Conservation (phyloP, 352 stramenopile species). For the Phytophthora pseudosyringae region DNA sequence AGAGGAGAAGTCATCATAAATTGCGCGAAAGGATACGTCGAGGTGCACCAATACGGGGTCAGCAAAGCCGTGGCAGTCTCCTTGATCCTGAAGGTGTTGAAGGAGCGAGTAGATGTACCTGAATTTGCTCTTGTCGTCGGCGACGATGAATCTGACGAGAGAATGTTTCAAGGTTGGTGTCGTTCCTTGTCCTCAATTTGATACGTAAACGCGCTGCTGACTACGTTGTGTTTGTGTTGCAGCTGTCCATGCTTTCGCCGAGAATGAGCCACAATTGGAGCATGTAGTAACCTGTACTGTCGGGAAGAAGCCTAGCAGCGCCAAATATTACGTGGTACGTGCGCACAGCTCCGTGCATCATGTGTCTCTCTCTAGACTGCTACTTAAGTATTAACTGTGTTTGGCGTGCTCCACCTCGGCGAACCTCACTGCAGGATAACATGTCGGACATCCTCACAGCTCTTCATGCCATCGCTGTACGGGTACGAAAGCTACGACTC, state of each 20-base stretch:
- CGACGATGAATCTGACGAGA: conserved; percentile 98
- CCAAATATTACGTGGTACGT: conserved; percentile 93
- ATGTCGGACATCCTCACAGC: conserved; percentile 57
- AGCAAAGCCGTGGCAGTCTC: conserved; percentile 67
- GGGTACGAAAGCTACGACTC: conserved; percentile 36
- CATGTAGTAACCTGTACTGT: conserved; percentile 95
- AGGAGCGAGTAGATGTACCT: conserved; percentile 64
- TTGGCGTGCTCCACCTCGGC: too few species aligned
- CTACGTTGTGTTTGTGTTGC: neutral
- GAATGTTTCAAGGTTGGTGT: conserved; percentile 67
- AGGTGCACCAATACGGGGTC: conserved; percentile 79
- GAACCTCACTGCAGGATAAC: conserved; percentile 44
- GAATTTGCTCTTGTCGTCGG: conserved; percentile 97
- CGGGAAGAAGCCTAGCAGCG: conserved; percentile 96
- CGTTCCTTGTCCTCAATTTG: neutral
- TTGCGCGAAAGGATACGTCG: conserved; percentile 71
- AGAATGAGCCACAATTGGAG: conserved; percentile 40
- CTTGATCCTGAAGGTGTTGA: conserved; percentile 61
- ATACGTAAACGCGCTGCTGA: neutral
- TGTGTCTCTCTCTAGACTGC: neutral
- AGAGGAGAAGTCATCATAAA: conserved; percentile 63
- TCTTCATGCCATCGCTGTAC: conserved; percentile 57
- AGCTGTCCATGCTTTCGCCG: conserved; percentile 59
- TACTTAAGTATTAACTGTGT: too few species aligned
- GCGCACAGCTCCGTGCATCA: neutral